Evolutionary conservation across 257 asterid species (phyloP).

Genomic region (Thymus quinquecostatus): DNA sequence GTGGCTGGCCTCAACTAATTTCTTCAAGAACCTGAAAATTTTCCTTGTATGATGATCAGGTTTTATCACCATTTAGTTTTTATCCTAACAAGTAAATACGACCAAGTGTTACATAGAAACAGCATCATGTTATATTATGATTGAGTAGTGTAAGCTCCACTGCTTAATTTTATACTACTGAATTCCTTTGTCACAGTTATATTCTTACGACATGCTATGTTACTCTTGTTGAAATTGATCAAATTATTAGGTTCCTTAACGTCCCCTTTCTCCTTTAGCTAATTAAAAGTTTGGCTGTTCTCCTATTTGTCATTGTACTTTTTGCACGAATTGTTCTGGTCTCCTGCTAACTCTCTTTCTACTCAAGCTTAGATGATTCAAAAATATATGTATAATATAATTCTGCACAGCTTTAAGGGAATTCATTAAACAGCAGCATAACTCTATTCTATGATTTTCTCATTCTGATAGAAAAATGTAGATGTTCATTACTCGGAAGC

Average conservation of each 20-base stretch:
- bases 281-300: background rate
- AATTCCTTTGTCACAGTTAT: constrained; percentile 2
- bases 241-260: background rate
- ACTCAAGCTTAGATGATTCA: background rate
- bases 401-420: background rate
- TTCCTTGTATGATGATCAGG: constrained; percentile 74
- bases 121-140: constrained; percentile 51
- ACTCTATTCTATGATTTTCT: background rate
- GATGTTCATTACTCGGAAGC: constrained; percentile 40
- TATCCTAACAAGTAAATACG: constrained; percentile 81
- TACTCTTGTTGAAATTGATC: background rate
- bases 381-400: background rate
- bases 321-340: background rate
- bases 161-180: background rate
- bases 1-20: constrained; percentile 91
- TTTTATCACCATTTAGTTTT: constrained; percentile 85
- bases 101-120: constrained; percentile 87
- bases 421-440: background rate
- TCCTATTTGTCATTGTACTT: background rate
- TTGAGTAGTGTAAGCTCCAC: background rate
- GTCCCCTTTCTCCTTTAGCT: constrained; percentile 12
- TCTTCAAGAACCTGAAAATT: constrained; percentile 68
- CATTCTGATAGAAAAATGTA: constrained; percentile 56
- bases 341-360: background rate
- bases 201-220: background rate